Conservation (phyloP, 306 rosid species). For the Senna siamea region DNA sequence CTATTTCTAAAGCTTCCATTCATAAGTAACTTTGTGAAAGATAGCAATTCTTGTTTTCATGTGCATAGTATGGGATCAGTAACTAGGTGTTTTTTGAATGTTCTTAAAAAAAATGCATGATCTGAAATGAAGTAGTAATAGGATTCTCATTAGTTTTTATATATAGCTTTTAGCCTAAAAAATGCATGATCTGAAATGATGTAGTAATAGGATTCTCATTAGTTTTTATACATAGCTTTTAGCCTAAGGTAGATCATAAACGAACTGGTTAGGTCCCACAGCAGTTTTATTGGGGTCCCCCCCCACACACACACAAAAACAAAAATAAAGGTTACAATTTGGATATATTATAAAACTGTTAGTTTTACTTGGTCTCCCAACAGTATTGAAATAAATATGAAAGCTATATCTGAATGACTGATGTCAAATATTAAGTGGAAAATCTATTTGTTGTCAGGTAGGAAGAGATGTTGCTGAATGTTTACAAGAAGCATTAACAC, state of each 20-base stretch:
- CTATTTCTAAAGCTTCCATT: slow-evolving; percentile 23
- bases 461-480: slow-evolving; percentile 79
- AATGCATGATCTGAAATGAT: not conserved
- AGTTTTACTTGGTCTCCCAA: slow-evolving; percentile 8
- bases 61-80: not conserved
- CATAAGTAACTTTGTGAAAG: slow-evolving; percentile 18
- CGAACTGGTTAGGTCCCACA: not conserved
- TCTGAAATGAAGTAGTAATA: not conserved
- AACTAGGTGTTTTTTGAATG: slow-evolving; percentile 12
- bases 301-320: too few relatives aligned
- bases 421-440: slow-evolving; percentile 16
- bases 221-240: slow-evolving; percentile 10
- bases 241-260: not conserved
- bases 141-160: slow-evolving; percentile 15
- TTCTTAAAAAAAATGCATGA: not conserved
- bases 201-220: not conserved
- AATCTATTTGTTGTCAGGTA: slow-evolving; percentile 57
- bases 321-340: slow-evolving; percentile 2
- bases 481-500: slow-evolving; percentile 70
- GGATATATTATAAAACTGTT: slow-evolving; percentile 14
- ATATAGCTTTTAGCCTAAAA: too few relatives aligned
- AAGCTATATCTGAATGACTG: slow-evolving; percentile 7
- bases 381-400: slow-evolving; percentile 20
- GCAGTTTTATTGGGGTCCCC: not conserved
- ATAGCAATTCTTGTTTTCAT: slow-evolving; percentile 4